Percentiles rank a stretch among this genome's conserved stretches.
phyloP scores from a whole-genome alignment of 495 filamentous ascomycete species.

The Penicillium pulvis region DNA sequence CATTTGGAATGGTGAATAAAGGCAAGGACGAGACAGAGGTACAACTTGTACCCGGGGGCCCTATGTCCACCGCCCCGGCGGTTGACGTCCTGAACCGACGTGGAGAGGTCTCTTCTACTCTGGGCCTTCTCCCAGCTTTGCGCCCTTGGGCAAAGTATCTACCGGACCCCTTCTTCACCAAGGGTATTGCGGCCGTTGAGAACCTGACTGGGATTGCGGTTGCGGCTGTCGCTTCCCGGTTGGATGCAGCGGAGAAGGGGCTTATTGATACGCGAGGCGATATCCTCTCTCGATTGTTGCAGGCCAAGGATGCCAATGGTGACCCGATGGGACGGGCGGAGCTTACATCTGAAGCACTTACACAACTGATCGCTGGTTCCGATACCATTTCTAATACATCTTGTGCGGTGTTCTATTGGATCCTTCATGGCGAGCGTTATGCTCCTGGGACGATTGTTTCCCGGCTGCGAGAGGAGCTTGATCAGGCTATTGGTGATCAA shows the following conservation, averaged over 20 bases:
- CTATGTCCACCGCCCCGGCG: constrained; percentile 35
- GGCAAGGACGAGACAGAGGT: constrained; percentile 52
- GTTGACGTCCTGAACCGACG: constrained; percentile 42
- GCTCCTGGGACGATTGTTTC: constrained; percentile 60
- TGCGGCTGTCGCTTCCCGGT: constrained; percentile 67
- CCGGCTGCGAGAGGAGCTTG: constrained; percentile 69
- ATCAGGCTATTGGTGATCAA: constrained; percentile 53
- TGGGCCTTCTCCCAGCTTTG: constrained; percentile 37
- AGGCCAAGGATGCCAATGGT: constrained; percentile 75
- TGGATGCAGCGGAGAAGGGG: constrained; percentile 54
- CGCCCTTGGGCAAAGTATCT: constrained; percentile 41
- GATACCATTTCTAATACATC: constrained; percentile 81
- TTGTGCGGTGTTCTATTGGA: constrained; percentile 74
- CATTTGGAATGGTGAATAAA: constrained; percentile 44
- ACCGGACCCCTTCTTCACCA: constrained; percentile 43
- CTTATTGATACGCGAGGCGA: constrained; percentile 55
- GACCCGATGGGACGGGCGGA: constrained; percentile 66
- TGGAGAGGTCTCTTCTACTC: constrained; percentile 40
- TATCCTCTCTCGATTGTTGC: constrained; percentile 72
- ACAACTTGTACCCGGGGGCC: constrained; percentile 25
- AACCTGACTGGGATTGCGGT: constrained; percentile 58
- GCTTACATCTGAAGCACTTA: constrained; percentile 76
- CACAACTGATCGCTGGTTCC: constrained; percentile 78
- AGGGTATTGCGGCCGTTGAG: constrained; percentile 39
- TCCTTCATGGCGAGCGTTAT: constrained; percentile 42